phyloP scores from a whole-genome alignment of 2,329 filamentous ascomycete genomes.

The Claviceps arundinis region DNA sequence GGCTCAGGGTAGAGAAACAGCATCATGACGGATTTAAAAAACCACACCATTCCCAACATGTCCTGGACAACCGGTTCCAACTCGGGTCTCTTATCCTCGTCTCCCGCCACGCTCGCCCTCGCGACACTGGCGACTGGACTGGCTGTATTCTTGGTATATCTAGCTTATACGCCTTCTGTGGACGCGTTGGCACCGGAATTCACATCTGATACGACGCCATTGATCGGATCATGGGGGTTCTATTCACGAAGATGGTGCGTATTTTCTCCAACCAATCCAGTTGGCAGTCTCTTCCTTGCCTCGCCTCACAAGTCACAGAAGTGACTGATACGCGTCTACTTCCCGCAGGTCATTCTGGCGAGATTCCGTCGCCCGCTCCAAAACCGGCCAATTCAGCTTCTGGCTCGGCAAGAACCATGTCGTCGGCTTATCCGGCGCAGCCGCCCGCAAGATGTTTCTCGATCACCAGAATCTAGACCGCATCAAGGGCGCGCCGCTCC shows the following conservation, averaged over 20 bases:
- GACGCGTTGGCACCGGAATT: background rate
- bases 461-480: constrained; percentile 4
- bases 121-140: background rate
- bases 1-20: too few relatives aligned
- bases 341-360: background rate
- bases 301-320: background rate
- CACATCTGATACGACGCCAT: background rate
- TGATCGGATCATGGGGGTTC: background rate
- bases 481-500: background rate
- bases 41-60: background rate
- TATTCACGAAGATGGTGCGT: background rate
- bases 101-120: background rate
- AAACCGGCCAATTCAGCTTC: constrained; percentile 8
- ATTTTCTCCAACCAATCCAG: background rate
- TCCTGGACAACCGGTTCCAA: background rate
- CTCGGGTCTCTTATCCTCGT: background rate
- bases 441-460: constrained; percentile 6
- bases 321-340: background rate
- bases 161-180: constrained; percentile 1
- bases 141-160: background rate
- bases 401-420: constrained; percentile 7
- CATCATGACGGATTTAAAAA: background rate
- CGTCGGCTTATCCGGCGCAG: constrained; percentile 6
- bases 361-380: background rate
- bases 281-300: background rate